A percentile compares a stretch with the other conserved stretches of the same genome.
phyloP scores from a whole-genome alignment of 202 grass and related monocot species.

The Digitaria exilis region DNA sequence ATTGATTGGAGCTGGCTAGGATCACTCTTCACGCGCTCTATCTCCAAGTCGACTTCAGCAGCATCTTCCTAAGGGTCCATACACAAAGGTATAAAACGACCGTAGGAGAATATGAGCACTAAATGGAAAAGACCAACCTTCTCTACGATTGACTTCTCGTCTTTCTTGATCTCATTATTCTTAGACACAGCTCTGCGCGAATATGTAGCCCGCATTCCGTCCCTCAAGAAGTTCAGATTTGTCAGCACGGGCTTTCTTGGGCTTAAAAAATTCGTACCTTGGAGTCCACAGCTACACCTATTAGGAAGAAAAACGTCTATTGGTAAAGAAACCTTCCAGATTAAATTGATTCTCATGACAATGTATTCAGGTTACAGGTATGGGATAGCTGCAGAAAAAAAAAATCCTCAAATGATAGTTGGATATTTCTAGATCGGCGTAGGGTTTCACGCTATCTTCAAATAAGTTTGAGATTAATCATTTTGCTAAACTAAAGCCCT shows the following conservation, averaged over 20 bases:
- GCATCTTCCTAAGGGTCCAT: conserved; percentile 59
- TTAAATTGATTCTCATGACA: conserved; percentile 1
- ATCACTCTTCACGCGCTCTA: conserved; percentile 56
- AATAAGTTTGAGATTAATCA: background rate
- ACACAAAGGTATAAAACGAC: conserved; percentile 7
- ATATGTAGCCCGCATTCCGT: conserved; percentile 36
- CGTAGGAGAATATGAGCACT: conserved; percentile 10
- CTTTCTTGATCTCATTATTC: conserved; percentile 43
- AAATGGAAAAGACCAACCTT: conserved; percentile 30
- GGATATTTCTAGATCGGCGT: background rate
- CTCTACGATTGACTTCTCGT: conserved; percentile 15
- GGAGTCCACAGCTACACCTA: conserved; percentile 39
- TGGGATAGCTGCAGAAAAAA: background rate
- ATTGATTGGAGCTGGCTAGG: conserved; percentile 68
- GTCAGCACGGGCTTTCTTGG: conserved; percentile 29
- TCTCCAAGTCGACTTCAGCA: conserved; percentile 44
- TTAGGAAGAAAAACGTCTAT: background rate
- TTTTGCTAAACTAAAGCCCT: background rate
- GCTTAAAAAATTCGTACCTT: conserved; percentile 32
- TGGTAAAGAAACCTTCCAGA: background rate
- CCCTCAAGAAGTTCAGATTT: conserved; percentile 46
- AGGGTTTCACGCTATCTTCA: conserved; percentile 3
- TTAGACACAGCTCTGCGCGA: conserved; percentile 50
- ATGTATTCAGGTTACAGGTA: background rate
- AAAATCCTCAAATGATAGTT: background rate